These are phyloP conservation scores for Aspergillus brasiliensis DNA, from an alignment of 2,329 filamentous ascomycete species.

Conservation along the genomic window DNA sequence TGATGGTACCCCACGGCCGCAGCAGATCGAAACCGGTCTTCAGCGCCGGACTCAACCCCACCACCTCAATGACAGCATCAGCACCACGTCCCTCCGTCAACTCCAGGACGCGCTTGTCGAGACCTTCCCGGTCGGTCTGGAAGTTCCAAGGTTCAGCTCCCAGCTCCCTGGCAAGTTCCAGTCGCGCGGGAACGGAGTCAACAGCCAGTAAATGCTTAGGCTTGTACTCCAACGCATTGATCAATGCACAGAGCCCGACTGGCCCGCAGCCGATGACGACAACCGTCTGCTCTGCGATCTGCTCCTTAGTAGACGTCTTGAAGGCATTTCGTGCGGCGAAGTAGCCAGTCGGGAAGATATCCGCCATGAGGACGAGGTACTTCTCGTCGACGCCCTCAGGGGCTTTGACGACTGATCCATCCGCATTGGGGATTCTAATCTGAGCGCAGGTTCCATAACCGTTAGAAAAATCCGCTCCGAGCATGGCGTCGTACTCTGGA, in stretches of 20 bases:
- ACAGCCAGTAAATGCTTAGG: conserved; percentile 77
- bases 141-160: conserved; percentile 87
- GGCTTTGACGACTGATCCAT: conserved; percentile 76
- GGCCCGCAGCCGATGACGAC: conserved; percentile 84
- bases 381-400: conserved; percentile 71
- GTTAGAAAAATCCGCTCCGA: conserved; percentile 5
- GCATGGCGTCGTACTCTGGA: background rate
- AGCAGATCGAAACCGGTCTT: conserved; percentile 71
- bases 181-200: conserved; percentile 73
- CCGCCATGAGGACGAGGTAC: conserved; percentile 82
- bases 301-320: conserved; percentile 59
- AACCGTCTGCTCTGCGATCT: conserved; percentile 67
- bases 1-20: conserved; percentile 72
- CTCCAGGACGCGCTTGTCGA: conserved; percentile 70
- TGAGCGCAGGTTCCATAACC: conserved; percentile 31
- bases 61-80: conserved; percentile 80
- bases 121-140: conserved; percentile 62
- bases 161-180: conserved; percentile 71
- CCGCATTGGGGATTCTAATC: conserved; percentile 76
- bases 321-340: conserved; percentile 82
- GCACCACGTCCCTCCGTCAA: conserved; percentile 79
- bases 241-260: conserved; percentile 80
- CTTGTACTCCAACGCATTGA: conserved; percentile 73
- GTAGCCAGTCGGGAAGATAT: conserved; percentile 85
- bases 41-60: conserved; percentile 69